Conservation (phyloP, 495 filamentous ascomycete species). For the Xylaria grammica region DNA sequence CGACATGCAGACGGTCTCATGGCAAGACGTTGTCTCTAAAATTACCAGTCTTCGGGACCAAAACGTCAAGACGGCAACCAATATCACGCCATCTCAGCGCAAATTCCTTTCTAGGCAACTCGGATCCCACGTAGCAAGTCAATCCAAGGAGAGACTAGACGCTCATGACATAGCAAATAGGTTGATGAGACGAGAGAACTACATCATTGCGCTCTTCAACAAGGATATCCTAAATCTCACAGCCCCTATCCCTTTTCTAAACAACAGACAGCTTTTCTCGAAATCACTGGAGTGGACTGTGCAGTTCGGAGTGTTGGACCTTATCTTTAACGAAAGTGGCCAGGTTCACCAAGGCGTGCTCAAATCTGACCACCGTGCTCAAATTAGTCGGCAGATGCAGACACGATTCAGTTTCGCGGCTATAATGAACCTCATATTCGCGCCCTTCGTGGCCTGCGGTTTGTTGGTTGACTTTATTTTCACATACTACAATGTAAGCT, state of each 20-base stretch:
- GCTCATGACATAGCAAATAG: slow-evolving; percentile 97
- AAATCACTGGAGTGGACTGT: slow-evolving; percentile 86
- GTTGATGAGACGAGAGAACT: slow-evolving; percentile 95
- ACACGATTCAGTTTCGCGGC: slow-evolving; percentile 80
- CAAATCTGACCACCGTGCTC: slow-evolving; percentile 76
- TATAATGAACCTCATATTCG: slow-evolving; percentile 81
- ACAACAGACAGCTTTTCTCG: slow-evolving; percentile 78
- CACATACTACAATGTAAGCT: slow-evolving; percentile 80
- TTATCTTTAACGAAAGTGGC: slow-evolving; percentile 86
- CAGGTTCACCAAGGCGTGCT: slow-evolving; percentile 84
- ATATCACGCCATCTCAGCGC: slow-evolving; percentile 57
- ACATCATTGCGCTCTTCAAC: slow-evolving; percentile 93
- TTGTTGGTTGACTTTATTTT: slow-evolving; percentile 88
- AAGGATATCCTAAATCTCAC: slow-evolving; percentile 91
- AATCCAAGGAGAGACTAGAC: slow-evolving; percentile 94
- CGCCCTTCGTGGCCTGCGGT: slow-evolving; percentile 82
- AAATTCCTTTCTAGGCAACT: slow-evolving; percentile 60
- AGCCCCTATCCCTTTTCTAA: slow-evolving; percentile 81
- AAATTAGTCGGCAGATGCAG: slow-evolving; percentile 75
- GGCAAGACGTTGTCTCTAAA: slow-evolving; percentile 90
- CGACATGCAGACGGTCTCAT: slow-evolving; percentile 95
- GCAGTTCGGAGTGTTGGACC: slow-evolving; percentile 86
- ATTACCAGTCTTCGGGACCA: slow-evolving; percentile 86
- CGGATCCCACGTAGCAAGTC: slow-evolving; percentile 59
- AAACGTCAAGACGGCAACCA: slow-evolving; percentile 80